phyloP scores from a whole-genome alignment of 495 filamentous ascomycete species.

The Xylaria sp. region DNA sequence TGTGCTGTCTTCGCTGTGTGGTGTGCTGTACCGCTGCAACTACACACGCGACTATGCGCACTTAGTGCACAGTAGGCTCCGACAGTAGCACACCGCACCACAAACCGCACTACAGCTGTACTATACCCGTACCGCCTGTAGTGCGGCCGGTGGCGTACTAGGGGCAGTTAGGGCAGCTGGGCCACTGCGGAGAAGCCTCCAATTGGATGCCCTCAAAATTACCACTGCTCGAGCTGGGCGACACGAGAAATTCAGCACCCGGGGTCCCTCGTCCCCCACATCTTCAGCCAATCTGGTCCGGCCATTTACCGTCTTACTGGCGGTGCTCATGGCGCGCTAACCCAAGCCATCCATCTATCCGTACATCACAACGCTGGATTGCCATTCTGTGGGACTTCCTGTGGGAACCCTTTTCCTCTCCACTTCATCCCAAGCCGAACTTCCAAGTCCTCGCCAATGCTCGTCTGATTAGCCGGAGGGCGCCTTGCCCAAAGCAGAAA shows the following conservation, averaged over 20 bases:
- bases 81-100: neutral
- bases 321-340: neutral
- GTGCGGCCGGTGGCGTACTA: neutral
- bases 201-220: conserved; percentile 7
- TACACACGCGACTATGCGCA: too few relatives aligned
- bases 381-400: conserved; percentile 1
- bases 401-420: neutral
- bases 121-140: neutral
- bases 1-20: conserved; percentile 10
- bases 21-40: neutral
- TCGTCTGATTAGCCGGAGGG: conserved; percentile 9
- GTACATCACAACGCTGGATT: neutral
- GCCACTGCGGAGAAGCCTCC: neutral
- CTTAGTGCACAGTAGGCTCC: too few relatives aligned
- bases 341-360: neutral
- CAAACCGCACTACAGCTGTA: neutral
- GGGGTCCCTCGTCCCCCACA: neutral
- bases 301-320: conserved; percentile 13
- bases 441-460: neutral
- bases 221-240: neutral
- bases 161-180: conserved; percentile 2
- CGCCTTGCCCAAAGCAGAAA: conserved; percentile 6
- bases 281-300: neutral
- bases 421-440: neutral
- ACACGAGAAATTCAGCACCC: conserved; percentile 8